Conservation (phyloP, 768 basidiomycete genomes). For the Termitomyces sp. region DNA sequence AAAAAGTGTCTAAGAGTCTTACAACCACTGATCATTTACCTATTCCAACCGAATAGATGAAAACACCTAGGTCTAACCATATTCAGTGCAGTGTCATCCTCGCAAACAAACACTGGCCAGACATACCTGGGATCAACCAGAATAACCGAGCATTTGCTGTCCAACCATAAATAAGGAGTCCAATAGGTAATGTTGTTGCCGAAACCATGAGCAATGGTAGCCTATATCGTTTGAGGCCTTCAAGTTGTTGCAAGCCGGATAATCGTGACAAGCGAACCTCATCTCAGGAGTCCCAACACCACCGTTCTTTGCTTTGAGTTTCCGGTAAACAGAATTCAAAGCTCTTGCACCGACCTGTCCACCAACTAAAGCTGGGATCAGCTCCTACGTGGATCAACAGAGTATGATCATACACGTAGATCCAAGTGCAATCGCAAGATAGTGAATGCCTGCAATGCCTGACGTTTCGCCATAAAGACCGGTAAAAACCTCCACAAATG, state of each 20-base stretch:
- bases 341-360: slow-evolving; percentile 39
- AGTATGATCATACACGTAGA: slow-evolving; percentile 36
- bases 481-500: slow-evolving; percentile 51
- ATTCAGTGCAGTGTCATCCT: background rate
- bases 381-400: slow-evolving; percentile 7
- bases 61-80: slow-evolving; percentile 34
- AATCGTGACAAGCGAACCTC: slow-evolving; percentile 28
- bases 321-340: slow-evolving; percentile 45
- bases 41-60: slow-evolving; percentile 45
- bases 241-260: background rate
- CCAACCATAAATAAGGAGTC: slow-evolving; percentile 65
- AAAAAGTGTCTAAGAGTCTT: background rate
- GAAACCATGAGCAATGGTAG: slow-evolving; percentile 42
- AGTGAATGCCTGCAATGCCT: slow-evolving; percentile 60
- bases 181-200: slow-evolving; percentile 53
- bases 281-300: slow-evolving; percentile 54
- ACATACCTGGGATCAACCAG: slow-evolving; percentile 59
- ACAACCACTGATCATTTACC: slow-evolving; percentile 27
- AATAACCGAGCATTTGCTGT: slow-evolving; percentile 43
- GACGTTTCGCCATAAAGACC: slow-evolving; percentile 42
- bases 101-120: background rate
- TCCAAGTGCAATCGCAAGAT: slow-evolving; percentile 58
- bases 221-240: slow-evolving; percentile 10
- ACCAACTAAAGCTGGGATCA: slow-evolving; percentile 23
- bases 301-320: slow-evolving; percentile 42